Evolutionary conservation across 768 basidiomycete species (phyloP).

Genomic region (Lentinula sp.): DNA sequence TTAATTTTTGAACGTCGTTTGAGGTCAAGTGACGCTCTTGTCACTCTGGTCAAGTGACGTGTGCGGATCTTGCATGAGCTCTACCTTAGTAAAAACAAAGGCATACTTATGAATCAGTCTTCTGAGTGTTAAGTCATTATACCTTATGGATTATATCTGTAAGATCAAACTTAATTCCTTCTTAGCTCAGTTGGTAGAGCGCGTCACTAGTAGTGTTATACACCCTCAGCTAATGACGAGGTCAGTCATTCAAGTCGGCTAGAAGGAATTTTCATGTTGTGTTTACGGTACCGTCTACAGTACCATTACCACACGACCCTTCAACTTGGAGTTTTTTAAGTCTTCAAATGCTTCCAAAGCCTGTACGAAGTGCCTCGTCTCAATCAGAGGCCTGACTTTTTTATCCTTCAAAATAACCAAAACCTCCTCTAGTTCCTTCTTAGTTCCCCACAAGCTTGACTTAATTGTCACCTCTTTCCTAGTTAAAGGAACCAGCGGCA

Average conservation of each 20-base stretch:
- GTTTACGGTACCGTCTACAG: neutral
- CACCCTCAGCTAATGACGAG: neutral
- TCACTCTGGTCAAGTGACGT: too few relatives aligned
- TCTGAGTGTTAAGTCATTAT: too few relatives aligned
- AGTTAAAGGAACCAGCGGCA: neutral
- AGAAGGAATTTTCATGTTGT: neutral
- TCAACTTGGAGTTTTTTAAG: neutral
- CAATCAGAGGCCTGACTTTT: neutral
- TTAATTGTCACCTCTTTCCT: neutral
- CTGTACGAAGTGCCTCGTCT: neutral
- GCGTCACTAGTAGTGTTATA: conserved; percentile 6
- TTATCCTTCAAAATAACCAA: neutral
- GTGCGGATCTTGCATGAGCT: too few relatives aligned
- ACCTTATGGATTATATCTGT: too few relatives aligned
- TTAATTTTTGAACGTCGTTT: too few relatives aligned
- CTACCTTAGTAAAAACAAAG: too few relatives aligned
- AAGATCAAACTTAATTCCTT: neutral
- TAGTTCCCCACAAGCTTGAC: neutral
- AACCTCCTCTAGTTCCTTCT: neutral
- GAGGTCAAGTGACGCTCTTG: too few relatives aligned
- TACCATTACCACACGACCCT: neutral
- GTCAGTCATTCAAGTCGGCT: conserved; percentile 4
- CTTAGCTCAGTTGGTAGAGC: conserved; percentile 11
- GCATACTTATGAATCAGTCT: too few relatives aligned
- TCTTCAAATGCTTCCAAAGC: neutral